phyloP scores from a whole-genome alignment of 768 basidiomycete genomes.

The Xerocomus brunneocitrinus region DNA sequence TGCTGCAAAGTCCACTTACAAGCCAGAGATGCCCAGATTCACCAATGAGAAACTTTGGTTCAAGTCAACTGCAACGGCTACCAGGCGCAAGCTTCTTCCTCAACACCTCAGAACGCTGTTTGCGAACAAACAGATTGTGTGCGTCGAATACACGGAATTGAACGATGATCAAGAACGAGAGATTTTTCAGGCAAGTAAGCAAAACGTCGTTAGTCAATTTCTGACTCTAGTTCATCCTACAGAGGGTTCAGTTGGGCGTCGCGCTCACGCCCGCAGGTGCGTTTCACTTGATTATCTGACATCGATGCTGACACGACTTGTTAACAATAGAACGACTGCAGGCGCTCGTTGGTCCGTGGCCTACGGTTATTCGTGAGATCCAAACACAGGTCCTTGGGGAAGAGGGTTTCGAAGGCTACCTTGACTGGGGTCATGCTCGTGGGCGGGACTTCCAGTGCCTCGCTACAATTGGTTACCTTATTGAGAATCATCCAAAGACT shows the following conservation, averaged over 20 bases:
- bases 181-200: conserved; percentile 49
- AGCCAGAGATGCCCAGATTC: conserved; percentile 12
- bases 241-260: conserved; percentile 52
- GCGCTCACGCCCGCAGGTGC: conserved; percentile 46
- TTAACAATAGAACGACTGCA: conserved; percentile 41
- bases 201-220: neutral
- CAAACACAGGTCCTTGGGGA: conserved; percentile 34
- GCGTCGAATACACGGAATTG: conserved; percentile 53
- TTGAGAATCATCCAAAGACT: conserved; percentile 29
- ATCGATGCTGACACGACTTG: neutral
- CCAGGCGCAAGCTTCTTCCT: conserved; percentile 32
- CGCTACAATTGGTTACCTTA: conserved; percentile 33
- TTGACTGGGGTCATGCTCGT: conserved; percentile 41
- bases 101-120: conserved; percentile 35
- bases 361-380: conserved; percentile 40
- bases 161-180: conserved; percentile 56
- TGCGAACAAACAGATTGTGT: conserved; percentile 49
- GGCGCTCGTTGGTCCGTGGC: conserved; percentile 45
- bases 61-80: conserved; percentile 18
- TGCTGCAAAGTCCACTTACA: neutral
- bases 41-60: conserved; percentile 39
- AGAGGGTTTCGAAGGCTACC: conserved; percentile 34
- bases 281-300: conserved; percentile 3
- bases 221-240: neutral
- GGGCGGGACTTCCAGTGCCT: conserved; percentile 46